Percentiles rank a stretch among this genome's conserved stretches.
phyloP scores from a whole-genome alignment of 805 yeast species.

The Suhomyces tanzawaensis region DNA sequence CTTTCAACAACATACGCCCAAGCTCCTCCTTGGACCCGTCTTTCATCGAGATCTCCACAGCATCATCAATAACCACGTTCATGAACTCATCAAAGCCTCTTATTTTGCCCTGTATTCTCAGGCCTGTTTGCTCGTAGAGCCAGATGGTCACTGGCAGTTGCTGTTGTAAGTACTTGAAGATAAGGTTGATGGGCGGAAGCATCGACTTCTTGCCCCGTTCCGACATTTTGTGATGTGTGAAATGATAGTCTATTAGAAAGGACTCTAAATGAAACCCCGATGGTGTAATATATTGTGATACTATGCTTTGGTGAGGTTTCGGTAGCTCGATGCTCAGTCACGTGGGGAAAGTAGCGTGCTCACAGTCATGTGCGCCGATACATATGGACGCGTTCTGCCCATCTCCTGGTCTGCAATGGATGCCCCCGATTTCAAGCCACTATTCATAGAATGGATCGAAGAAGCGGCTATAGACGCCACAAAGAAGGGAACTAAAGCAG shows the following conservation, averaged over 20 bases:
- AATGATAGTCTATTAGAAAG: no score
- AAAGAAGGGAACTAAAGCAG: constrained; percentile 50
- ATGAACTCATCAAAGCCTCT: constrained; percentile 97
- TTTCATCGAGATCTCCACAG: constrained; percentile 57
- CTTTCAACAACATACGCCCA: constrained; percentile 81
- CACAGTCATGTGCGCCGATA: no score
- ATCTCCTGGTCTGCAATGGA: no score
- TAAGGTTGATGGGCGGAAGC: constrained; percentile 89
- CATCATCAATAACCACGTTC: constrained; percentile 69
- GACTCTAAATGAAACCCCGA: no score
- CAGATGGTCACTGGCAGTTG: constrained; percentile 79
- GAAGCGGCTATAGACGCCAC: constrained; percentile 47
- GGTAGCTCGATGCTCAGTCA: no score
- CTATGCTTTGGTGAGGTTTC: no score
- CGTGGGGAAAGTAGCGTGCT: no score
- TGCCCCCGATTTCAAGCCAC: constrained; percentile 43
- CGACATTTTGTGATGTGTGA: constrained; percentile 4
- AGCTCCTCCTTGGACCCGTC: constrained; percentile 51
- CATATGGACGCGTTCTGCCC: no score
- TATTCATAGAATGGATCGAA: constrained; percentile 59
- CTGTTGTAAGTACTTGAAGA: constrained; percentile 83
- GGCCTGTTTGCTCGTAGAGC: constrained; percentile 82
- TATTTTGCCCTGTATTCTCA: constrained; percentile 77
- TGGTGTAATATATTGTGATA: no score
- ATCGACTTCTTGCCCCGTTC: constrained; percentile 32